Percentiles rank a stretch among this genome's conserved stretches.
These are phyloP conservation scores for Theobroma grandiflorum DNA, from an alignment of 441 rosid genomes.

Conservation along the genomic window DNA sequence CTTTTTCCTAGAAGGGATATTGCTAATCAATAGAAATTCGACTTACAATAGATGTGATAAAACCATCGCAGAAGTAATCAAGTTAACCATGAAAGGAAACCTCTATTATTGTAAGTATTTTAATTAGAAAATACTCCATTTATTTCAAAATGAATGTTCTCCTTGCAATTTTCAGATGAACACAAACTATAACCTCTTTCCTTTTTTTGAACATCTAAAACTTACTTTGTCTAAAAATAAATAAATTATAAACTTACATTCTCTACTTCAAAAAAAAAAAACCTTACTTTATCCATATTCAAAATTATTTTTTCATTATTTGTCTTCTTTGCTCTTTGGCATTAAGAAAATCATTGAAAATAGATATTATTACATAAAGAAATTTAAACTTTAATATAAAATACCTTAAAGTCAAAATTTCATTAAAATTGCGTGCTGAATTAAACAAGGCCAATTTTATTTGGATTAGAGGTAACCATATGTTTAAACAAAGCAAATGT, in stretches of 20 bases:
- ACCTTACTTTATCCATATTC: neutral
- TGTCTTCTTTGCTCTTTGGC: neutral
- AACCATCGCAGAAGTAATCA: neutral
- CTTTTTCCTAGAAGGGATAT: neutral
- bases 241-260: too few relatives aligned
- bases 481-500: neutral
- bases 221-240: neutral
- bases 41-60: neutral
- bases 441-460: neutral
- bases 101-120: neutral
- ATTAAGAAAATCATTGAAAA: neutral
- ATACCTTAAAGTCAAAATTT: slow-evolving; percentile 2
- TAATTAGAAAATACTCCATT: neutral
- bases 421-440: slow-evolving; percentile 2
- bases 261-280: too few relatives aligned
- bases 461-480: neutral
- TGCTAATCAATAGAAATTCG: neutral
- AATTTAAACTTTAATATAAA: neutral
- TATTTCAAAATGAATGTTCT: neutral
- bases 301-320: slow-evolving; percentile 14
- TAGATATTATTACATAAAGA: neutral
- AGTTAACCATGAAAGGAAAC: neutral
- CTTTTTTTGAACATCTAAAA: slow-evolving; percentile 13
- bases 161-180: neutral
- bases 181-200: neutral